These are phyloP conservation scores for Nepenthes mirabilis DNA, from an alignment of 148 eudicot species.

Conservation along the genomic window DNA sequence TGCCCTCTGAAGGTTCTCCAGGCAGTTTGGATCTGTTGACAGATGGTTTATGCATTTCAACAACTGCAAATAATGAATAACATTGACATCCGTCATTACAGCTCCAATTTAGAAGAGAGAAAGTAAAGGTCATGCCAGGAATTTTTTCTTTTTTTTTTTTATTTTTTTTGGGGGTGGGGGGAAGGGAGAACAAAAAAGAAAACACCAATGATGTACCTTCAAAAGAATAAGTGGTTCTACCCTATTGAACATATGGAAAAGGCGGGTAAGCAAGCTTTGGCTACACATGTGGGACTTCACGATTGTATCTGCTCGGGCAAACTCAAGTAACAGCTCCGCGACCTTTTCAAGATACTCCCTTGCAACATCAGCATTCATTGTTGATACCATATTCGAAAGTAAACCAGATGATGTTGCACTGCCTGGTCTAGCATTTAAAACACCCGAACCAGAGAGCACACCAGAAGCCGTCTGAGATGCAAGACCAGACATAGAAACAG, in stretches of 20 bases:
- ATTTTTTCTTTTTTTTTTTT: too few relatives aligned
- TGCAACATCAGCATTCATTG: constrained; percentile 84
- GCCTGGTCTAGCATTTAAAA: constrained; percentile 87
- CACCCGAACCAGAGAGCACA: constrained; percentile 95
- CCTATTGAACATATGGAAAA: constrained; percentile 92
- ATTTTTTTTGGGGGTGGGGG: too few relatives aligned
- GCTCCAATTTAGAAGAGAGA: neutral
- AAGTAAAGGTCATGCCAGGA: neutral
- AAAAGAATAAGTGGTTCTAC: constrained; percentile 86
- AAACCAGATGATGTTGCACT: constrained; percentile 92
- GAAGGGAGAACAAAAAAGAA: neutral
- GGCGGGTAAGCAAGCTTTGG: constrained; percentile 86
- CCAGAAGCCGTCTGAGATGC: constrained; percentile 88
- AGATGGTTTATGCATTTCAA: constrained; percentile 85
- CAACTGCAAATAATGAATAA: constrained; percentile 31
- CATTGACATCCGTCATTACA: neutral
- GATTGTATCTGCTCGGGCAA: constrained; percentile 81
- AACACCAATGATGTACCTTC: constrained; percentile 37
- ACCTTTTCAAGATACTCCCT: constrained; percentile 93
- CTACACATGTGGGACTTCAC: constrained; percentile 94
- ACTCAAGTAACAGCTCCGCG: constrained; percentile 88
- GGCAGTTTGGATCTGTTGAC: constrained; percentile 94
- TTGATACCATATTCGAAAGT: constrained; percentile 74
- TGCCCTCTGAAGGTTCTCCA: constrained; percentile 98
- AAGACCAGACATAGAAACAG: constrained; percentile 71